Conservation (phyloP, 1,284 basidiomycete genomes). For the Ceratorhiza oryzae-sativae region DNA sequence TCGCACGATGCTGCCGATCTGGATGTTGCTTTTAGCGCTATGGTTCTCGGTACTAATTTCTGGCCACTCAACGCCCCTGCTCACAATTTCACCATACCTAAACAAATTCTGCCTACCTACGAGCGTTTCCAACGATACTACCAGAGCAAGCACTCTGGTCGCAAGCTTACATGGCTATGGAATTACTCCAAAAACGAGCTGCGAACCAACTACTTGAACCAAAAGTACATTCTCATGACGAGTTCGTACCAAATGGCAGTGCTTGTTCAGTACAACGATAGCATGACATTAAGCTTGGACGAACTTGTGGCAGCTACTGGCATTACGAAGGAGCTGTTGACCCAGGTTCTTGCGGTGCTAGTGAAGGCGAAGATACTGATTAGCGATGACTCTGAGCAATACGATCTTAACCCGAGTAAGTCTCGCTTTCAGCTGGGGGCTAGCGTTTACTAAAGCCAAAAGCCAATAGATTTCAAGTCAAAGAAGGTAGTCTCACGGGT, state of each 20-base stretch:
- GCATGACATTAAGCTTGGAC: slow-evolving; percentile 81
- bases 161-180: slow-evolving; percentile 98
- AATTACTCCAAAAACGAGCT: slow-evolving; percentile 97
- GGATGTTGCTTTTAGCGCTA: slow-evolving; percentile 90
- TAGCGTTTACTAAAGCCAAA: not conserved
- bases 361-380: slow-evolving; percentile 91
- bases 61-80: slow-evolving; percentile 90
- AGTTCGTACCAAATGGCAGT: slow-evolving; percentile 96
- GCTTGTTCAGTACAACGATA: slow-evolving; percentile 91
- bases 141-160: slow-evolving; percentile 91
- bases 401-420: slow-evolving; percentile 92
- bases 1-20: slow-evolving; percentile 75
- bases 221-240: slow-evolving; percentile 96
- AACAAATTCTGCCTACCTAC: slow-evolving; percentile 85
- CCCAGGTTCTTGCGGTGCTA: slow-evolving; percentile 81
- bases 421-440: slow-evolving; percentile 38
- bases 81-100: slow-evolving; percentile 89
- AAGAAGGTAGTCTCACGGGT: slow-evolving; percentile 70
- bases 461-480: slow-evolving; percentile 82
- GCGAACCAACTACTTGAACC: slow-evolving; percentile 88
- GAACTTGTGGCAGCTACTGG: slow-evolving; percentile 86
- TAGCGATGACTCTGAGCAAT: slow-evolving; percentile 85
- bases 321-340: slow-evolving; percentile 83
- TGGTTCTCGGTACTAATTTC: slow-evolving; percentile 95
- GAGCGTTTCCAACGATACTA: slow-evolving; percentile 95